A percentile compares a stretch with the other conserved stretches of the same genome.
phyloP scores from a whole-genome alignment of 768 basidiomycete genomes.

The Leccinum fibrillosum region DNA sequence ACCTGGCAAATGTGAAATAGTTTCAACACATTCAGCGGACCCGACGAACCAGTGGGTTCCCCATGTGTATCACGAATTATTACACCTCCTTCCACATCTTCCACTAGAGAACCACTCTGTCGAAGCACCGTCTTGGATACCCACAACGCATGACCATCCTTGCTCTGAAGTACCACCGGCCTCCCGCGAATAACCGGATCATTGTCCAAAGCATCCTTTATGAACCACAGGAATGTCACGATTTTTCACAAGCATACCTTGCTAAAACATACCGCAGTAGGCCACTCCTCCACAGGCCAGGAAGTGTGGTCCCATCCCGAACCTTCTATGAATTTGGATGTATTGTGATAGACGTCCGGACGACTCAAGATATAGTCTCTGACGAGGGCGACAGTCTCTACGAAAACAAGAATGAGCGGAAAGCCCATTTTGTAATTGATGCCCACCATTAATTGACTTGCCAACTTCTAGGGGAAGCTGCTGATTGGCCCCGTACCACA shows the following conservation, averaged over 20 bases:
- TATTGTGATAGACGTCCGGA: conserved; percentile 55
- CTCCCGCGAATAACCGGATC: conserved; percentile 67
- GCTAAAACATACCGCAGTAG: conserved; percentile 55
- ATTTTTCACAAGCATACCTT: not conserved
- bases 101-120: conserved; percentile 59
- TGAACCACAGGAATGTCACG: not conserved
- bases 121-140: conserved; percentile 63
- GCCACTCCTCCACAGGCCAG: conserved; percentile 61
- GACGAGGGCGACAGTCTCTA: conserved; percentile 64
- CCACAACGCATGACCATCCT: conserved; percentile 91
- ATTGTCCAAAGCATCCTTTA: conserved; percentile 65
- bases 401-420: not conserved
- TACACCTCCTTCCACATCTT: conserved; percentile 72
- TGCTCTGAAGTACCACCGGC: conserved; percentile 74
- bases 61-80: conserved; percentile 68
- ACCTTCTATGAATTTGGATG: conserved; percentile 64
- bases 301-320: conserved; percentile 92
- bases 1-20: conserved; percentile 38
- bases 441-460: conserved; percentile 51
- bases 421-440: not conserved
- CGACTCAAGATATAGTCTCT: conserved; percentile 57
- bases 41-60: conserved; percentile 60
- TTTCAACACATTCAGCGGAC: conserved; percentile 2
- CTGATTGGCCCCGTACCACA: conserved; percentile 71
- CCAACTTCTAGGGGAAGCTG: conserved; percentile 65